Percentiles rank a stretch among this genome's conserved stretches.
Evolutionary conservation across 2,329 filamentous ascomycete species (phyloP).

Genomic region (Bipolaris zeicola): DNA sequence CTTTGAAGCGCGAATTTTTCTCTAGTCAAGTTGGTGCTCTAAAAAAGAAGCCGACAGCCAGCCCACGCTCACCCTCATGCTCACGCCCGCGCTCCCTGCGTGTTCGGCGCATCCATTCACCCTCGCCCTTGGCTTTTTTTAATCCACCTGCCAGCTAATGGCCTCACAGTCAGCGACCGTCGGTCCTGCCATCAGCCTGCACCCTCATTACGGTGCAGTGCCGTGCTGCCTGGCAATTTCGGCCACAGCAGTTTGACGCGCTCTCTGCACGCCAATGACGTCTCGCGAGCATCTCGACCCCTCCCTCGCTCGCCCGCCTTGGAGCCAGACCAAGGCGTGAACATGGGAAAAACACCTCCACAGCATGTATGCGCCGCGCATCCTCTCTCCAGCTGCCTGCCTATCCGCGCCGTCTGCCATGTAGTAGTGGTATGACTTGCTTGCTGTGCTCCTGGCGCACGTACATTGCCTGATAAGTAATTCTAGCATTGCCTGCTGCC

Average conservation of each 20-base stretch:
- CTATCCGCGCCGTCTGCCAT: not conserved
- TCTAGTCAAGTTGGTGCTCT: conserved; percentile 23
- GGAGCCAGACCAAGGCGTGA: not conserved
- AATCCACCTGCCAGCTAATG: conserved; percentile 1
- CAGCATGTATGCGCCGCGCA: not conserved
- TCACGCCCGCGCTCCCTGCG: not conserved
- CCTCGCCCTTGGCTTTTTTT: conserved; percentile 5
- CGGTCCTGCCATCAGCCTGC: conserved; percentile 2
- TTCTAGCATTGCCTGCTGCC: not conserved
- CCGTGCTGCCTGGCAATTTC: conserved; percentile 4
- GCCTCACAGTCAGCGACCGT: conserved; percentile 1
- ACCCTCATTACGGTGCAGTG: not conserved
- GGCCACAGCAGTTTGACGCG: conserved; percentile 13
- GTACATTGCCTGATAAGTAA: not conserved
- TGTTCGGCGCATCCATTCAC: conserved; percentile 24
- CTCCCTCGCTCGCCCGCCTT: not conserved
- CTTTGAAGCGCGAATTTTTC: conserved; percentile 29
- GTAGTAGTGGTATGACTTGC: too few species aligned
- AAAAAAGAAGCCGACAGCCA: conserved; percentile 17
- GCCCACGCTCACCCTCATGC: conserved; percentile 14
- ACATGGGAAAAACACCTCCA: not conserved
- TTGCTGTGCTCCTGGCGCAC: not conserved
- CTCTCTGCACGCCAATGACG: conserved; percentile 24
- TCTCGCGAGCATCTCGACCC: conserved; percentile 20
- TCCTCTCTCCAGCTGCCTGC: conserved; percentile 5